phyloP scores from a whole-genome alignment of 2,329 filamentous ascomycete species.

The Ascochyta fabae region DNA sequence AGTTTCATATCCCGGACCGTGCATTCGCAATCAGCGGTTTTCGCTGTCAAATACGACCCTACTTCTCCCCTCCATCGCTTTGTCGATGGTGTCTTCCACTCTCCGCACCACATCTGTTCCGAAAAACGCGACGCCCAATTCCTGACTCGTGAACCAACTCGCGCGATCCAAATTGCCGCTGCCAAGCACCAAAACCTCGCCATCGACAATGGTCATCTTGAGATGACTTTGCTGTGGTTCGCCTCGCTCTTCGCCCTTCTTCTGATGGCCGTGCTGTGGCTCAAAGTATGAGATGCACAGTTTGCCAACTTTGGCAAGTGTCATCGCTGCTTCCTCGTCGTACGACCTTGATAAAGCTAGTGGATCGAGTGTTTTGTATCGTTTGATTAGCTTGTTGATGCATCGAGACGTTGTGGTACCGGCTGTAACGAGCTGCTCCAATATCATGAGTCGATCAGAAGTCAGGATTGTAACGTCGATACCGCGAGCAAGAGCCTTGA shows the following conservation, averaged over 20 bases:
- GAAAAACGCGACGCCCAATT: constrained; percentile 71
- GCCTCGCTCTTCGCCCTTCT: constrained; percentile 33
- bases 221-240: constrained; percentile 78
- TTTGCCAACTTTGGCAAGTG: constrained; percentile 48
- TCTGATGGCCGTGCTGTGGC: constrained; percentile 36
- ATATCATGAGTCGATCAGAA: constrained; percentile 72
- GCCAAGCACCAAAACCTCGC: constrained; percentile 70
- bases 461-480: constrained; percentile 73
- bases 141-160: constrained; percentile 87
- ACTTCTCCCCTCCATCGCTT: constrained; percentile 32
- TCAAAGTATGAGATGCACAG: constrained; percentile 67
- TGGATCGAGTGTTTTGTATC: constrained; percentile 51
- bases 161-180: constrained; percentile 86
- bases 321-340: constrained; percentile 41
- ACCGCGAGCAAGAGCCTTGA: constrained; percentile 68
- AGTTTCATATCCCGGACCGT: not conserved
- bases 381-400: constrained; percentile 64
- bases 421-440: constrained; percentile 82
- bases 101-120: constrained; percentile 48
- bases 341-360: not conserved
- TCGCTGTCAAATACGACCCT: constrained; percentile 37
- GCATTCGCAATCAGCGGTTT: not conserved
- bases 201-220: constrained; percentile 78
- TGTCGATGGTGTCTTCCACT: constrained; percentile 35
- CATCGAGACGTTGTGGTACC: constrained; percentile 75